phyloP scores from a whole-genome alignment of 208 protist genomes.

The Leishmania tarentolae region DNA sequence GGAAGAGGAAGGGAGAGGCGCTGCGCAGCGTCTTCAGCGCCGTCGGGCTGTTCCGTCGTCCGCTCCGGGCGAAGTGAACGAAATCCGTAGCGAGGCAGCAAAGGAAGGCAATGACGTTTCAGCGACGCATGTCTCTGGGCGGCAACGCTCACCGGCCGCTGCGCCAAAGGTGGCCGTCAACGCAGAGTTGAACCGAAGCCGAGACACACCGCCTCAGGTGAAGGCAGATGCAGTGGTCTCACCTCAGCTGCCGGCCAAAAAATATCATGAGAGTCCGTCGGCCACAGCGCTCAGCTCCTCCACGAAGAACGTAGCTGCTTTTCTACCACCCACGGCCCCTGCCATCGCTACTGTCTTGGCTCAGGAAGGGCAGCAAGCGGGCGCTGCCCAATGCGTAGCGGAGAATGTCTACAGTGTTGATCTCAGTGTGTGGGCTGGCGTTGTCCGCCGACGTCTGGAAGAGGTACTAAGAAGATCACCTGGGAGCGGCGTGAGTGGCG shows the following conservation, averaged over 20 bases:
- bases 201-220: background rate
- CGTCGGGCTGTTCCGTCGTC: background rate
- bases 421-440: slow-evolving; percentile 6
- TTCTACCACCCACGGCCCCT: background rate
- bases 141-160: background rate
- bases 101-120: background rate
- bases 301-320: background rate
- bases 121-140: no score
- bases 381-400: slow-evolving; percentile 3
- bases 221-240: background rate
- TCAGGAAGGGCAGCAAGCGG: background rate
- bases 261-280: background rate
- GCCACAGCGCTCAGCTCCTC: background rate
- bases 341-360: background rate
- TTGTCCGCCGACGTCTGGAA: slow-evolving; percentile 2
- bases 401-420: slow-evolving; percentile 30
- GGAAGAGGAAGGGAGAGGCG: background rate
- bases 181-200: background rate
- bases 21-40: background rate
- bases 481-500: background rate
- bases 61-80: background rate
- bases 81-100: background rate
- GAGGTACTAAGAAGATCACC: background rate
- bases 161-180: background rate
- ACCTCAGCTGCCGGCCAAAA: no score